phyloP scores from a whole-genome alignment of 1,284 basidiomycete genomes.

The Pisolithus thermaeus region DNA sequence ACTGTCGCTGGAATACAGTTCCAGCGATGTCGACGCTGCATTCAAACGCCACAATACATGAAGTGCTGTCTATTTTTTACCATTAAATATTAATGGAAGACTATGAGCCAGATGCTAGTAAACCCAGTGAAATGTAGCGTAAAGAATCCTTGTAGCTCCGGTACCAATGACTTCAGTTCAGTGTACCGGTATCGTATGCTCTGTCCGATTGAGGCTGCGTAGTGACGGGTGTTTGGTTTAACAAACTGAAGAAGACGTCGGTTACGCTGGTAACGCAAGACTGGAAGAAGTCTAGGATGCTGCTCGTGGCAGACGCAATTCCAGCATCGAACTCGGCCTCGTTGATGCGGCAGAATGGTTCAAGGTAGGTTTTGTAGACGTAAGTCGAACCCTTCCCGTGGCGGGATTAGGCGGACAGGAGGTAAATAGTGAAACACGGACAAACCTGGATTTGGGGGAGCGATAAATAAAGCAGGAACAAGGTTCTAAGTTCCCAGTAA shows the following conservation, averaged over 20 bases:
- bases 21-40: constrained; percentile 69
- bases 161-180: too few species aligned
- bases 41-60: constrained; percentile 63
- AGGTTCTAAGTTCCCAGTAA: constrained; percentile 69
- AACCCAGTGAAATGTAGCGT: too few species aligned
- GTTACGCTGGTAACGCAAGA: constrained; percentile 41
- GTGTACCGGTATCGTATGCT: constrained; percentile 3
- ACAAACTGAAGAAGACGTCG: constrained; percentile 38
- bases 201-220: constrained; percentile 16
- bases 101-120: too few species aligned
- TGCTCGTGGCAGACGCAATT: constrained; percentile 49
- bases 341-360: constrained; percentile 61
- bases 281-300: constrained; percentile 47
- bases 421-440: too few species aligned
- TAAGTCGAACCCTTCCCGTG: constrained; percentile 61
- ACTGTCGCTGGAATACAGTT: constrained; percentile 66
- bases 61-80: constrained; percentile 16
- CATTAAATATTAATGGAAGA: too few species aligned
- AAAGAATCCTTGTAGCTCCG: too few species aligned
- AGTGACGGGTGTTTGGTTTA: constrained; percentile 37
- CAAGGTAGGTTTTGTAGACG: constrained; percentile 60
- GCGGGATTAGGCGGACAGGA: not conserved
- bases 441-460: constrained; percentile 69
- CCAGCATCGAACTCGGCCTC: constrained; percentile 64
- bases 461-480: constrained; percentile 68